Conservation (phyloP, 2,329 filamentous ascomycete genomes). For the Neocucurbitaria cava region DNA sequence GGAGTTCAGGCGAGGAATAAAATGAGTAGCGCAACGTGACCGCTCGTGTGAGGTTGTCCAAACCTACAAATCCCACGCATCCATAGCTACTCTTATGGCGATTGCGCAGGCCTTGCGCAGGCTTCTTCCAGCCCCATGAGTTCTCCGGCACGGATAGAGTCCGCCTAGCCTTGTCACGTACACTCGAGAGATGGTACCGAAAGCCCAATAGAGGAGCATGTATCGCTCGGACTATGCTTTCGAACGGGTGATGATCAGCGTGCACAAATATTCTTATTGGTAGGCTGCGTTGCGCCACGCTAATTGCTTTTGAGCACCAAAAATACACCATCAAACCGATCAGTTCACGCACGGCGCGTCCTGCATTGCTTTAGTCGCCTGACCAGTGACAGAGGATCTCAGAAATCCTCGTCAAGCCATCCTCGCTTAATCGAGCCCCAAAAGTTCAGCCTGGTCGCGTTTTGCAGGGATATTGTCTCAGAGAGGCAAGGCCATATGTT, state of each 20-base stretch:
- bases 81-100: background rate
- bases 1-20: background rate
- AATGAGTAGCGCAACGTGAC: background rate
- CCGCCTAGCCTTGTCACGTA: background rate
- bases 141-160: background rate
- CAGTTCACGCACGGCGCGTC: background rate
- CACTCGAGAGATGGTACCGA: background rate
- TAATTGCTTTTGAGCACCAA: background rate
- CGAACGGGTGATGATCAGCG: background rate
- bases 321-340: background rate
- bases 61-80: background rate
- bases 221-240: background rate
- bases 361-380: background rate
- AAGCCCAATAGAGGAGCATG: background rate
- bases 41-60: background rate
- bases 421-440: background rate
- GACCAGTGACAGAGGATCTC: background rate
- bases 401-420: background rate
- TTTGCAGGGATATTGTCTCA: background rate
- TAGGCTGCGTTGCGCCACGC: background rate
- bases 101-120: background rate
- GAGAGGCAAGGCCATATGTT: background rate
- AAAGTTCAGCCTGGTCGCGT: background rate
- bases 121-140: background rate
- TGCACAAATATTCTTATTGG: background rate